Percentiles rank a stretch among this genome's conserved stretches.
Conservation (phyloP, 345 rosid species). For the Salix udensis region DNA sequence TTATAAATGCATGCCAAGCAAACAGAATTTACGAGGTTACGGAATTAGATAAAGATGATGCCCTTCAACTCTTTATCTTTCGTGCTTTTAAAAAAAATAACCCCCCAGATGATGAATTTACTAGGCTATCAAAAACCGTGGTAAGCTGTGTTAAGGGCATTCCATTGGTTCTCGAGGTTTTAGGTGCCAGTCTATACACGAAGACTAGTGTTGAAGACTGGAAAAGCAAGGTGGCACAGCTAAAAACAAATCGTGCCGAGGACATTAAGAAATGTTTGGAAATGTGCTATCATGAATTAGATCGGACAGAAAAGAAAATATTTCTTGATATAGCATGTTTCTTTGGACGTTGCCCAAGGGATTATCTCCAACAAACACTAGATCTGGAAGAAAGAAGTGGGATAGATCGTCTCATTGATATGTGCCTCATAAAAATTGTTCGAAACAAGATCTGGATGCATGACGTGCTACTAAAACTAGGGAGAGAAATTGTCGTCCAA, state of each 20-base stretch:
- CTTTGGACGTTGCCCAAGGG: neutral
- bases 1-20: neutral
- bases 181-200: neutral
- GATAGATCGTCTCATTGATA: neutral
- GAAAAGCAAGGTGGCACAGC: neutral
- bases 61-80: neutral
- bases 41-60: neutral
- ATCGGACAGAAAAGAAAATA: neutral
- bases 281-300: conserved; percentile 7
- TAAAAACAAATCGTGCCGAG: neutral
- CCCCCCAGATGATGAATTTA: neutral
- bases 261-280: neutral
- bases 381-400: neutral
- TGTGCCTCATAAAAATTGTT: neutral
- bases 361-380: neutral
- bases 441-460: neutral
- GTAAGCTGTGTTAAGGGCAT: neutral
- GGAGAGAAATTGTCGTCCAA: neutral
- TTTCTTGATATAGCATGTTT: conserved; percentile 19
- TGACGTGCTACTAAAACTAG: neutral
- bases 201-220: neutral
- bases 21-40: neutral
- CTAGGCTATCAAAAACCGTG: neutral
- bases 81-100: conserved; percentile 3
- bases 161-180: conserved; percentile 4